Evolutionary conservation across 441 rosid genomes (phyloP).

Genomic region (Theobroma grandiflorum): DNA sequence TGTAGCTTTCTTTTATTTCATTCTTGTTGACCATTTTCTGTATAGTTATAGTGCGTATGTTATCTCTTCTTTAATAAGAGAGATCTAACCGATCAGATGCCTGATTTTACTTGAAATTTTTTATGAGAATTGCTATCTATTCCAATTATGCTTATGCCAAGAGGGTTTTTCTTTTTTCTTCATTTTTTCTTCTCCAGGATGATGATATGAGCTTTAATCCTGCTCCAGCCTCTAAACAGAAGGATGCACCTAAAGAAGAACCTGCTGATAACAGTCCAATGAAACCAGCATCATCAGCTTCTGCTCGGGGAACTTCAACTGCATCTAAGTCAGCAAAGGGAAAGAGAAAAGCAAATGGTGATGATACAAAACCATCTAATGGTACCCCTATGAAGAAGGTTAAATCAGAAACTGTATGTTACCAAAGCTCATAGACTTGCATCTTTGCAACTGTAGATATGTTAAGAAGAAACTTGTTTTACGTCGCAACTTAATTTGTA

Average conservation of each 20-base stretch:
- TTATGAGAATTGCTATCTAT: neutral
- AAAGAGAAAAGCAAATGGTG: constrained; percentile 79
- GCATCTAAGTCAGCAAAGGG: constrained; percentile 82
- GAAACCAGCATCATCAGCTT: constrained; percentile 66
- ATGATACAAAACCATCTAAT: constrained; percentile 67
- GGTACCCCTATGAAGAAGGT: constrained; percentile 76
- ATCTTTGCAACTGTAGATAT: neutral
- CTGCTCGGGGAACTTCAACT: constrained; percentile 74
- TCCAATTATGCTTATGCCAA: neutral
- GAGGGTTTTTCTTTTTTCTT: constrained; percentile 12
- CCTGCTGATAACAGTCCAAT: constrained; percentile 74
- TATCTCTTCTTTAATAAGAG: neutral
- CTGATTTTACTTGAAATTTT: neutral
- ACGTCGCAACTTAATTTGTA: constrained; percentile 19
- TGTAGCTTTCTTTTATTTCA: neutral
- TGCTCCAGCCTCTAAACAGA: constrained; percentile 64
- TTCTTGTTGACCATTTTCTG: constrained; percentile 1
- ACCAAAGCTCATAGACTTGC: constrained; percentile 4
- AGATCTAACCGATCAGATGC: neutral
- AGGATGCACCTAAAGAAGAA: constrained; percentile 80
- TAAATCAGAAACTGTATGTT: constrained; percentile 81
- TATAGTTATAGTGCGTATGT: neutral
- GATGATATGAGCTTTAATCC: constrained; percentile 64
- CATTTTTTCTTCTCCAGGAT: constrained; percentile 50
- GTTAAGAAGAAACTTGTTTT: constrained; percentile 1